Evolutionary conservation across 2,329 filamentous ascomycete species (phyloP), one percentile per base, ranked within the genome.

Genomic region (Claviceps purpurea): DNA sequence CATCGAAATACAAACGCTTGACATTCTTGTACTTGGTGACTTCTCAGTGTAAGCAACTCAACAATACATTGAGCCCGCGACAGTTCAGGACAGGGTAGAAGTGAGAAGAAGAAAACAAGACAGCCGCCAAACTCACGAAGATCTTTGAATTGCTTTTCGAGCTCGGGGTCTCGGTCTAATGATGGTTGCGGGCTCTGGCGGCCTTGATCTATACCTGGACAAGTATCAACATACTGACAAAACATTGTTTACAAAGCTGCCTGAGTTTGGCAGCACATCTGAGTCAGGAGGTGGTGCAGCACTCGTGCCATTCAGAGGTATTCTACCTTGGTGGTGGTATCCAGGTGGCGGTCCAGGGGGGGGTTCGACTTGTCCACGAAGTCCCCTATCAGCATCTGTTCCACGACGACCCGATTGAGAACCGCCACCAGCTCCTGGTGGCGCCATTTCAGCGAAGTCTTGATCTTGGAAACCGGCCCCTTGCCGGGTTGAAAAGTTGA

Each of bases 21-120:
- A 98, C 91, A 65, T 96, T 95, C 67, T 94, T 94, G 67, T 98
- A 98, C 72, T 98, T 98, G 59, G 81, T 82, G 63, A 93, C 90
- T 95, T 57, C 50, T 63, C 41, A 7, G 22, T 34, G 40, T 50
- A 69, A 43, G 34, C 18, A 50, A 16, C 4, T n/a, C 5, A 34
- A 39, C 14, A 39, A 39, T 3, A 24, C 30, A 34, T 7, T 10
- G 20, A 5, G 30, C 24, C 5, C 11, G 22, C 4, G 16, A 44
- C 6, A 14, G 24, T 37, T 16, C 24, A 39, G 13, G 5, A 20
- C 11, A 16, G 18, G 44, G 54, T 47, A 24, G 45, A 45, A 14
- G 26, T n/a, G 55, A 55, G 54, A 40, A n/a, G 30, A 26, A 20
- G 3, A n/a, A 34, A 4, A 16, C 3, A 13, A 14, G 34, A 41